phyloP scores from a whole-genome alignment of 1,139 yeast species.

The Scheffersomyces lignicola region DNA sequence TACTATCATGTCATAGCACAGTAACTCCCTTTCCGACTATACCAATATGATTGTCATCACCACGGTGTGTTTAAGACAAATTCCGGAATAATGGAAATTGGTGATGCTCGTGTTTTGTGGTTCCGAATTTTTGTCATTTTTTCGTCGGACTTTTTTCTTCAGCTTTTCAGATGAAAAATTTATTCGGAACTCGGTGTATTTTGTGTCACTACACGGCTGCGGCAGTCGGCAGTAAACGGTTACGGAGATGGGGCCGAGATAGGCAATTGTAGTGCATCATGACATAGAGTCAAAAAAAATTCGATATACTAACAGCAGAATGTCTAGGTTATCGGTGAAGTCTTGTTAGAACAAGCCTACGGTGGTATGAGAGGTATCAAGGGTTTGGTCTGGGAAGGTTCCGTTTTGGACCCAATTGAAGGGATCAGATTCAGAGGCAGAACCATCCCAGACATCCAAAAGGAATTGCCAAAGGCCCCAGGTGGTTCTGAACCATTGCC shows the following conservation, averaged over 20 bases:
- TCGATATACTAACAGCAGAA: constrained; percentile 15
- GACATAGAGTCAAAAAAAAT: no score
- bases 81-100: no score
- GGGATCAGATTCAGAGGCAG: constrained; percentile 98
- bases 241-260: neutral
- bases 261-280: no score
- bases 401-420: constrained; percentile 96
- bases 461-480: constrained; percentile 88
- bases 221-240: no score
- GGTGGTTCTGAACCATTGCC: constrained; percentile 87
- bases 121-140: no score
- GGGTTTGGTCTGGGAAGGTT: constrained; percentile 99
- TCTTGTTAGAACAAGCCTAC: constrained; percentile 91
- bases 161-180: constrained; percentile 4
- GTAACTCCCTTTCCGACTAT: no score
- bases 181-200: no score
- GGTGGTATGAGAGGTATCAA: constrained; percentile 99
- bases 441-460: constrained; percentile 94
- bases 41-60: no score
- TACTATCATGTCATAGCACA: no score
- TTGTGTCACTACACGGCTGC: no score
- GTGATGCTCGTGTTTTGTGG: no score
- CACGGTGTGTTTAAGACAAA: no score
- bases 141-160: constrained; percentile 1
- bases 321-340: constrained; percentile 76